A percentile compares a stretch with the other conserved stretches of the same genome.
These are phyloP conservation scores for Petunia axillaris DNA, from an alignment of 257 asterid species.

Conservation along the genomic window DNA sequence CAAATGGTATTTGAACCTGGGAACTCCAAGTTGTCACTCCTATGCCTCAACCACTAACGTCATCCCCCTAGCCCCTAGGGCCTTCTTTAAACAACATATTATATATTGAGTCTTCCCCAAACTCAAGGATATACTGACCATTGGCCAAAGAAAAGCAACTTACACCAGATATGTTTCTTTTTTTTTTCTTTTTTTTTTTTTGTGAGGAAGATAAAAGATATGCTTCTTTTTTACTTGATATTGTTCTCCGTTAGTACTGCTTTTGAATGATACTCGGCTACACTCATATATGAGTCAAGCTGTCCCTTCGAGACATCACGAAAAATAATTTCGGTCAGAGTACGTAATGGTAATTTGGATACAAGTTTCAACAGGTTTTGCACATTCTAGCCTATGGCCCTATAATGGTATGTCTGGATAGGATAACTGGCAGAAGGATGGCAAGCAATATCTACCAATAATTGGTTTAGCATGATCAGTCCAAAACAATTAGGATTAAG, in stretches of 20 bases:
- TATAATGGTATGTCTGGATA: neutral
- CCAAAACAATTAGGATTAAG: neutral
- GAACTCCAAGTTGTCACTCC: slow-evolving; percentile 11
- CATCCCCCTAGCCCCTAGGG: slow-evolving; percentile 16
- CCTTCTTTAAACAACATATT: neutral
- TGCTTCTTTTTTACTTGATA: neutral
- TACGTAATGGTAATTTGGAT: neutral
- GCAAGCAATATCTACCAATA: neutral
- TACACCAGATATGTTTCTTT: neutral
- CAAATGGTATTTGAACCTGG: slow-evolving; percentile 4
- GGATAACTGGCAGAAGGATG: neutral
- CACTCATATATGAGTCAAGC: neutral
- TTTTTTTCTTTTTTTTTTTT: too few relatives aligned
- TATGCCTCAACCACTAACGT: neutral
- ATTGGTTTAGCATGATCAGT: slow-evolving; percentile 4
- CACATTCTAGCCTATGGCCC: neutral
- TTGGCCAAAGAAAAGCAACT: slow-evolving; percentile 3
- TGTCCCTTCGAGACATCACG: neutral
- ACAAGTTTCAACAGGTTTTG: neutral
- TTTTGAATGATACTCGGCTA: slow-evolving; percentile 6
- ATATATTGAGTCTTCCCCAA: neutral
- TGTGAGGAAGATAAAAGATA: neutral
- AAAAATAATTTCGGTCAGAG: slow-evolving; percentile 16
- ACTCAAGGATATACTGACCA: slow-evolving; percentile 16
- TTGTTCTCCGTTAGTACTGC: slow-evolving; percentile 7